Conservation (phyloP, 2,329 filamentous ascomycete genomes). For the Aureobasidium mangrovei region DNA sequence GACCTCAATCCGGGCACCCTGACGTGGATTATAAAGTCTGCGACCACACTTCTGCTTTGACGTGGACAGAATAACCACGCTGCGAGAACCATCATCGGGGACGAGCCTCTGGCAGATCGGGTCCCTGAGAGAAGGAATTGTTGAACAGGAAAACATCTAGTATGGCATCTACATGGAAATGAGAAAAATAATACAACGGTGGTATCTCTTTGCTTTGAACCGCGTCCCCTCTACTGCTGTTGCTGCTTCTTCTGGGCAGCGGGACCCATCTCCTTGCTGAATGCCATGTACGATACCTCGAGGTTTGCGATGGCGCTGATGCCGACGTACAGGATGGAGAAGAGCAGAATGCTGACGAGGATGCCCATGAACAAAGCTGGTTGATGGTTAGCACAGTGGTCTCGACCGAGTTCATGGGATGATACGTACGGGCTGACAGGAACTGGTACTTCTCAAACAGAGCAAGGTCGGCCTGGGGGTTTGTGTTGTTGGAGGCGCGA, state of each 20-base stretch:
- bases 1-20: too few relatives aligned
- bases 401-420: neutral
- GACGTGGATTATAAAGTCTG: too few relatives aligned
- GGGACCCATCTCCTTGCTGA: slow-evolving; percentile 94
- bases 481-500: slow-evolving; percentile 32
- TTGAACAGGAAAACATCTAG: too few relatives aligned
- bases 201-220: neutral
- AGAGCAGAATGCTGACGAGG: slow-evolving; percentile 58
- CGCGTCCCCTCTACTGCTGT: slow-evolving; percentile 26
- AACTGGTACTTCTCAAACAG: slow-evolving; percentile 93
- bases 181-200: neutral
- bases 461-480: slow-evolving; percentile 34
- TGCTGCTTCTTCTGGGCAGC: slow-evolving; percentile 74
- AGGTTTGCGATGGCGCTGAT: slow-evolving; percentile 69
- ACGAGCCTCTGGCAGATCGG: too few relatives aligned
- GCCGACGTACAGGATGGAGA: slow-evolving; percentile 71
- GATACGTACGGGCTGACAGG: slow-evolving; percentile 38
- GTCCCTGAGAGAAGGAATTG: too few relatives aligned
- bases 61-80: too few relatives aligned
- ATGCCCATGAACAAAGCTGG: slow-evolving; percentile 84
- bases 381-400: neutral
- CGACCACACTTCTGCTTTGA: too few relatives aligned
- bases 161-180: too few relatives aligned
- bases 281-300: slow-evolving; percentile 85
- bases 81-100: too few relatives aligned